Evolutionary conservation across 257 asterid genomes (phyloP), one percentile per base, ranked within the genome.

Genomic region (Nicotiana sylvestris): DNA sequence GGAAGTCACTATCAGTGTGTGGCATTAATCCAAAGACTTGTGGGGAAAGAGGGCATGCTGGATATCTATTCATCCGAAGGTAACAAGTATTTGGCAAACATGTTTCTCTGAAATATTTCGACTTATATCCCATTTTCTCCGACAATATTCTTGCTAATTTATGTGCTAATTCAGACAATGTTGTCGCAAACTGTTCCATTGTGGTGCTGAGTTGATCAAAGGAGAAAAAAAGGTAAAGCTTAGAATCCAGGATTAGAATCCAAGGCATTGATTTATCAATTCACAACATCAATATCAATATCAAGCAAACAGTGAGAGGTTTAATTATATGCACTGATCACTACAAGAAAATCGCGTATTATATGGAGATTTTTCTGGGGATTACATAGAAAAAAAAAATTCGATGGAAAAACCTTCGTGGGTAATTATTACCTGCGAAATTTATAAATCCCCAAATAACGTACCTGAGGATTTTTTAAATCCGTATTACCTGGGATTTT

Each of bases 1-100:
- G 92, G 89, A 95, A 93, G 76, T 91, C 96, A 76, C 97, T 92
- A 76, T 95, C 99, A 1, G 99, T 92, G 78, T 95, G 99, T 33
- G 99, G 93, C 88, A 88, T 88, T 69, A 95, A 68, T 2, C 99
- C 99, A 29, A 85, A 85, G 81, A 92, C 80, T 6, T 86, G 86
- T 49, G 90, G 87, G 84, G 90, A 58, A 0, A 84, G 55, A 4
- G 92, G 95, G 29, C 99, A 95, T 10, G 90, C 68, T 6, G 95
- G 98, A 53, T 95, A 95, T 62, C 98, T 82, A 86, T 95, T 95
- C 92, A 95, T 74, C 13, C 98, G 91, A 29, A 95, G 91, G 60
- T 93, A 93, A 85, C 97, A 91, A 61, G 93, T 92, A 80, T 69
- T 83, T 1, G 92, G 89, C 51, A 87, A 27, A 66, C 98, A 93